Evolutionary conservation across 1,284 basidiomycete genomes (phyloP), one percentile per base, ranked within the genome.

Genomic region (Rhodotorula mucilaginosa): DNA sequence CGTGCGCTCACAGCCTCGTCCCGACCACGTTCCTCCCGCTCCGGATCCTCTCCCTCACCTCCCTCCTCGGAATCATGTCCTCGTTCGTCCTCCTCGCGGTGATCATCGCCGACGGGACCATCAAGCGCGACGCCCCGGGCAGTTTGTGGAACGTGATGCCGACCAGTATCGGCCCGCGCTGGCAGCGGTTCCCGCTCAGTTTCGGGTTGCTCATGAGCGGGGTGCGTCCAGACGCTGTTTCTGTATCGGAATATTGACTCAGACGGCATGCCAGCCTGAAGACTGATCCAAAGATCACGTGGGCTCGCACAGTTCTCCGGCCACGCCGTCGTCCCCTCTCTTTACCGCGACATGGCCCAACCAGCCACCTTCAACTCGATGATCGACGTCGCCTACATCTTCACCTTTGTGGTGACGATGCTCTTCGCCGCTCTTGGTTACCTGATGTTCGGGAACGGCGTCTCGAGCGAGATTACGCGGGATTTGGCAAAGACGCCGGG

Each of bases 151-250:
- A 85, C 61, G 90, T 91, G 3, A 89, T 88, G 49, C 82, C 85
- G 21, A 97, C 93, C 0, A 86, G 84, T n/a, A 74, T 89, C 18
- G 84, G 84, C 1, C 84, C 91, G 44, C 84, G 86, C 59, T 83
- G 82, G 82, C 65, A 84, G 79, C 77, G 82, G 81, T 70, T 86
- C 80, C 80, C 87, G 74, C 81, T 78, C 74, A 88, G 72, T 81
- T 97, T 94, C 79, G 95, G 95, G 4, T 83, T 98, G 68, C 89
- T 97, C 80, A 93, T 98, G 89, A 92, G 92, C n/a, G 94, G 95
- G 29, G 90, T 92, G 79, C 79, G 88, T 81, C 23, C 10, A 2
- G 5, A 2, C 18, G 10, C 5, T 29, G 47, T n/a, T 16, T 29
- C 16, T 2, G 46, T 15, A 19, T 15, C 3, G 47, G n/a, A 44